Conservation (phyloP, 2,329 filamentous ascomycete species). For the Leptographium radiaticola region DNA sequence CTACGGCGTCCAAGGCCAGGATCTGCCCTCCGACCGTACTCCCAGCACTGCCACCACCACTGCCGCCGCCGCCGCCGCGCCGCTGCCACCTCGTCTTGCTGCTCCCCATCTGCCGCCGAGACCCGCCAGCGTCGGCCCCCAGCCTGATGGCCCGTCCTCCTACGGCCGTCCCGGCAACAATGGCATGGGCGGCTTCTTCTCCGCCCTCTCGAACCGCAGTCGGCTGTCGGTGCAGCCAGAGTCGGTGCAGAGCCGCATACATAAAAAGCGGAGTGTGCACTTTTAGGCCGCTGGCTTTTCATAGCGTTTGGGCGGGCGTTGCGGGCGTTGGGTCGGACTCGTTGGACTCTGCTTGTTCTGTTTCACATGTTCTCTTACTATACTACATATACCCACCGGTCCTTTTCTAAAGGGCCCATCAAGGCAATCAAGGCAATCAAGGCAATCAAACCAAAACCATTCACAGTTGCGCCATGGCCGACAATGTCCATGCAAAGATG, state of each 20-base stretch:
- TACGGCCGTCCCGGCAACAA: not conserved
- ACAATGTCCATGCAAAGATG: not conserved
- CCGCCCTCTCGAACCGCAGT: not conserved
- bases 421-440: no score
- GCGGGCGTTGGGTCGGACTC: not conserved
- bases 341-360: not conserved
- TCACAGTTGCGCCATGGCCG: not conserved
- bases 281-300: slow-evolving; percentile 9
- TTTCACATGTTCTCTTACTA: no score
- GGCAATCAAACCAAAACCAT: no score
- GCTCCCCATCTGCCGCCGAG: slow-evolving; percentile 22
- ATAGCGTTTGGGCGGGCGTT: not conserved
- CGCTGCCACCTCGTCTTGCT: slow-evolving; percentile 20
- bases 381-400: not conserved
- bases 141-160: not conserved
- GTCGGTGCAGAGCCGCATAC: slow-evolving; percentile 13
- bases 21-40: slow-evolving; percentile 15
- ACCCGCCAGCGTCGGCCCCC: slow-evolving; percentile 35
- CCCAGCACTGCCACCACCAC: slow-evolving; percentile 5
- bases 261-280: slow-evolving; percentile 22
- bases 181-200: slow-evolving; percentile 3
- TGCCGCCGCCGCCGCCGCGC: slow-evolving; percentile 10
- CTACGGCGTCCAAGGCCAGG: slow-evolving; percentile 48
- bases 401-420: no score
- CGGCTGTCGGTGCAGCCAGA: not conserved